Evolutionary conservation across 495 filamentous ascomycete genomes (phyloP).

Genomic region (Aspergillus biplanus): DNA sequence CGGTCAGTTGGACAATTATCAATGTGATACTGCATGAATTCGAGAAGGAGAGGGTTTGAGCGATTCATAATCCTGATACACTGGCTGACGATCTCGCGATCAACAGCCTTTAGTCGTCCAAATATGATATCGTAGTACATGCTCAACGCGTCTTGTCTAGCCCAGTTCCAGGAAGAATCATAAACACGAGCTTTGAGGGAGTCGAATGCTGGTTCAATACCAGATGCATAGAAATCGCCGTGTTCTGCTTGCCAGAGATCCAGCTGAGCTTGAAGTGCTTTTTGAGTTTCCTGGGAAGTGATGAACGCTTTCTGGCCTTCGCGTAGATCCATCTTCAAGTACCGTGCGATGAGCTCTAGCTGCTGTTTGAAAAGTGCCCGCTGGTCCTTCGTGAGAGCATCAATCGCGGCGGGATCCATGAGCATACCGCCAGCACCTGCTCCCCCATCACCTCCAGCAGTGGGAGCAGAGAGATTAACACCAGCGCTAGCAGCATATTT

Average conservation of each 20-base stretch:
- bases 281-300: constrained; percentile 78
- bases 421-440: constrained; percentile 81
- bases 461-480: constrained; percentile 78
- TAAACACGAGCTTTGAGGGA: constrained; percentile 92
- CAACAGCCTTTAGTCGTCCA: constrained; percentile 86
- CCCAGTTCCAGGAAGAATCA: constrained; percentile 99
- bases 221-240: constrained; percentile 91
- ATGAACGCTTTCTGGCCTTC: constrained; percentile 93
- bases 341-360: constrained; percentile 89
- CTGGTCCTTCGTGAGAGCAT: constrained; percentile 96
- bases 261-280: constrained; percentile 85
- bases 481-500: constrained; percentile 89
- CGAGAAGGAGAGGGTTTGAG: constrained; percentile 89
- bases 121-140: constrained; percentile 99
- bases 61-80: constrained; percentile 99
- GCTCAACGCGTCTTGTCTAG: constrained; percentile 90
- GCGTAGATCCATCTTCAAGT: constrained; percentile 94
- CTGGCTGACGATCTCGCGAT: constrained; percentile 96
- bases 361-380: constrained; percentile 95
- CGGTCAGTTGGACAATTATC: constrained; percentile 97
- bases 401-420: constrained; percentile 98
- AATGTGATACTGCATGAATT: constrained; percentile 99
- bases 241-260: constrained; percentile 96
- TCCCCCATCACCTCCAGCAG: constrained; percentile 74
- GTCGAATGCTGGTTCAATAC: constrained; percentile 93